Percentiles rank a stretch among this genome's conserved stretches.
Evolutionary conservation across 2,329 filamentous ascomycete genomes (phyloP).

Genomic region (Ampelomyces quisqualis): DNA sequence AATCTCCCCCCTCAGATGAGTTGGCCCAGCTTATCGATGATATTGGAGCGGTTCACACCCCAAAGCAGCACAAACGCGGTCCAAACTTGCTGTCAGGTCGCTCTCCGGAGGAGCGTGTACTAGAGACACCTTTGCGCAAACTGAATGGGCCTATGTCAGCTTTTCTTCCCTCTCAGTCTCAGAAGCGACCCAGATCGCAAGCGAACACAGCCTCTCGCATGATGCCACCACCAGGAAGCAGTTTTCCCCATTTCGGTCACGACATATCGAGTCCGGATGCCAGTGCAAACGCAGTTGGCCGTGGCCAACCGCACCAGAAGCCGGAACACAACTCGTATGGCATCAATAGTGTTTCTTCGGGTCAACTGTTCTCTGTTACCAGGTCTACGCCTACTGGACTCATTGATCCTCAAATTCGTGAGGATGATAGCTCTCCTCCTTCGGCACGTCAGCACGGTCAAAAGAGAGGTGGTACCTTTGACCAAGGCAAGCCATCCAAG

Average conservation of each 20-base stretch:
- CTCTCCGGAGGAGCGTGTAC: neutral
- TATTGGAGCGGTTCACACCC: neutral
- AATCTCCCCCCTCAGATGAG: neutral
- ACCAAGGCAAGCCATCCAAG: neutral
- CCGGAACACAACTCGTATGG: too few relatives aligned
- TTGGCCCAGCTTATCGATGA: neutral
- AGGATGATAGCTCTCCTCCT: neutral
- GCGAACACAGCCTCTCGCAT: constrained; percentile 39
- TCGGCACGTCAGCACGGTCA: neutral
- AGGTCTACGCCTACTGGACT: too few relatives aligned
- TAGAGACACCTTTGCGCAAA: neutral
- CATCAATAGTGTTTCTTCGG: too few relatives aligned
- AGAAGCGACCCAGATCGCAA: constrained; percentile 28
- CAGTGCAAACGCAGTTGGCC: neutral
- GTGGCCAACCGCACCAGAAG: neutral
- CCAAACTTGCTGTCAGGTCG: neutral
- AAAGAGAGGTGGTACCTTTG: neutral
- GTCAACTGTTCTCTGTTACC: too few relatives aligned
- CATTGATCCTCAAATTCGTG: too few relatives aligned
- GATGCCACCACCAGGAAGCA: constrained; percentile 13
- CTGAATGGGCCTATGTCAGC: constrained; percentile 2
- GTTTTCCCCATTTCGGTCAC: neutral
- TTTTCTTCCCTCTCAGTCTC: constrained; percentile 9
- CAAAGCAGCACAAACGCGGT: neutral
- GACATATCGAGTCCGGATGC: neutral